phyloP scores from a whole-genome alignment of 345 rosid genomes.

The Pseudoturritis turrita region DNA sequence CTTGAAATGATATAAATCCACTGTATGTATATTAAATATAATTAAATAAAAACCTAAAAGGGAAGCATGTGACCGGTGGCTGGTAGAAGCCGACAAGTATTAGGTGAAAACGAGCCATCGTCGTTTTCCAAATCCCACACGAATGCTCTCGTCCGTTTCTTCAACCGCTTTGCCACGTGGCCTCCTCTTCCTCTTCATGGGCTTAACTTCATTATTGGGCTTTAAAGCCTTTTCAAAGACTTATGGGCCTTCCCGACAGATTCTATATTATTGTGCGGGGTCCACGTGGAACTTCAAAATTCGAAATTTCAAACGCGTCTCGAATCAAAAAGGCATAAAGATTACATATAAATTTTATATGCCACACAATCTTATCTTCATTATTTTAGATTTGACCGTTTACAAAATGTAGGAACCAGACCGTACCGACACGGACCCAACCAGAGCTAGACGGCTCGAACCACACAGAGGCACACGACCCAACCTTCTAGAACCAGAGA shows the following conservation, averaged over 20 bases:
- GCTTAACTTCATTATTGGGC: conserved; percentile 7
- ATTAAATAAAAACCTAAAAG: neutral
- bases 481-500: conserved; percentile 10
- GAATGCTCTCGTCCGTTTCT: conserved; percentile 32
- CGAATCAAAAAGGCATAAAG: neutral
- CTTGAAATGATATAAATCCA: neutral
- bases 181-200: neutral
- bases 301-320: conserved; percentile 27
- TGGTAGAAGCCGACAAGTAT: conserved; percentile 35
- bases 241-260: neutral
- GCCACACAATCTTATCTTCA: conserved; percentile 27
- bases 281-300: conserved; percentile 24
- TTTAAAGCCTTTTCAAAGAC: neutral
- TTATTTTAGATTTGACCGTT: conserved; percentile 8
- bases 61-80: conserved; percentile 24
- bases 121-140: conserved; percentile 32
- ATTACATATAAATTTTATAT: too few relatives aligned
- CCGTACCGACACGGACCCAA: neutral
- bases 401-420: neutral
- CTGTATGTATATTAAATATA: neutral
- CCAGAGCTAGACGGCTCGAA: neutral
- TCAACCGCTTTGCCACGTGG: conserved; percentile 11
- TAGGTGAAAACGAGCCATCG: conserved; percentile 29
- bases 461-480: neutral
- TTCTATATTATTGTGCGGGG: neutral